Evolutionary conservation across 176 grass and related monocot genomes (phyloP), one percentile per base, ranked within the genome.

Genomic region (Ensete ventricosum): DNA sequence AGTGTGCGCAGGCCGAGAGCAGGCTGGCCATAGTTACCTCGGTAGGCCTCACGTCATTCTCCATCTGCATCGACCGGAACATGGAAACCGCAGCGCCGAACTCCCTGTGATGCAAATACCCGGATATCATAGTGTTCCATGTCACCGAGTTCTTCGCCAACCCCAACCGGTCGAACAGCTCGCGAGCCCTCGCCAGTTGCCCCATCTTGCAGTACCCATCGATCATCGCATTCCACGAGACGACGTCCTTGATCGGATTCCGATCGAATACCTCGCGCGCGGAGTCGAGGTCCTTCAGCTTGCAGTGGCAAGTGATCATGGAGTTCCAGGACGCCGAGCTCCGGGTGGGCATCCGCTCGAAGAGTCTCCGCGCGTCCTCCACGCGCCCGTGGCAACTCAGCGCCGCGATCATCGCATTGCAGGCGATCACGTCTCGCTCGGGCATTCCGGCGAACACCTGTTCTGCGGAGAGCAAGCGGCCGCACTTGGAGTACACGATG

Each of bases 271-370:
- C 53, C 50, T 77, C 54, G 23, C 59, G 49, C 10, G 75, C 75
- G 9, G 75, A 63, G 65, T 52, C 20, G 26, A 77, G 16, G 60
- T 52, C 48, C 22, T 65, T 53, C 75, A 52, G 2, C 60, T 77
- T 77, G 75, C 75, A 77, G 24, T 77, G 66, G n/a, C 75, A 77
- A 77, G 60, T 66, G 59, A 77, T 77, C 75, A 77, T 77, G 1
- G 75, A 66, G 48, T 65, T 77, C 75, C 75, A 77, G 20, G 75
- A 52, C 20, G 60, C 75, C 0, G 75, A 77, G 48, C 75, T 77
- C 21, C 60, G 58, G 2, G 23, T 60, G 3, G 48, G 14, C 60
- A 77, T 77, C 34, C 9, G 49, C 12, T 77, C 75, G 65, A 77
- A 77, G 16, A 77, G 58, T 16, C 49, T 66, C 59, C 75, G 49